phyloP scores from a whole-genome alignment of 2,329 filamentous ascomycete genomes.

The Albifimbria verrucaria region DNA sequence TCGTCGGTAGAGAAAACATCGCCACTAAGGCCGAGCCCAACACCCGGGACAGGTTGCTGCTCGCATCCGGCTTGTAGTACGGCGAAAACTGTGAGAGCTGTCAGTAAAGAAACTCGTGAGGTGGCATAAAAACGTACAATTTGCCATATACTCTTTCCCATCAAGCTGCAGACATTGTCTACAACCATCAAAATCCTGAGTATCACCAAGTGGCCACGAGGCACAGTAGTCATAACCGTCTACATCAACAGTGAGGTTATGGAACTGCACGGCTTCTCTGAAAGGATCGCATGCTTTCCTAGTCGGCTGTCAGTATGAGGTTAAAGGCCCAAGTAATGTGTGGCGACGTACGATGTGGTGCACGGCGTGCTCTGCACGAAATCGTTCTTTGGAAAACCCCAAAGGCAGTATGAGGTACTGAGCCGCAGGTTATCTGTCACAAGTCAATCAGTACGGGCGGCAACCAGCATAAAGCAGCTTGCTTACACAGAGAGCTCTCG shows the following conservation, averaged over 20 bases:
- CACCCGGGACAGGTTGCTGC: constrained; percentile 45
- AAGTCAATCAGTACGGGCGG: neutral
- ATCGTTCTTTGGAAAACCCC: constrained; percentile 41
- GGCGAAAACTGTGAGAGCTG: constrained; percentile 38
- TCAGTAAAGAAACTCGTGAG: neutral
- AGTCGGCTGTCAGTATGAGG: constrained; percentile 22
- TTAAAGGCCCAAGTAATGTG: no score
- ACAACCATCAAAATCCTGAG: constrained; percentile 38
- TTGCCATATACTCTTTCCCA: constrained; percentile 42
- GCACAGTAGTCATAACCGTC: constrained; percentile 53
- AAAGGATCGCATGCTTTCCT: constrained; percentile 54
- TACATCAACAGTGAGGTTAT: constrained; percentile 43
- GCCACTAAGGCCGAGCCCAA: constrained; percentile 48
- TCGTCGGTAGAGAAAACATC: constrained; percentile 45
- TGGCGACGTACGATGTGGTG: constrained; percentile 45
- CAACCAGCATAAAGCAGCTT: neutral
- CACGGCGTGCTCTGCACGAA: constrained; percentile 46
- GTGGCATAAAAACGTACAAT: constrained; percentile 48
- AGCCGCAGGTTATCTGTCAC: constrained; percentile 55
- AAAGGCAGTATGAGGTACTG: constrained; percentile 53
- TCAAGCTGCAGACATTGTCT: constrained; percentile 40
- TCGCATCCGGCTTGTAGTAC: constrained; percentile 54
- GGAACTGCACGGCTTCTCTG: constrained; percentile 41
- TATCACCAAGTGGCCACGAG: constrained; percentile 37
- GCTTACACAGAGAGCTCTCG: constrained; percentile 53